Percentiles rank a stretch among this genome's conserved stretches.
Evolutionary conservation across 108 stramenopile genomes (phyloP).

Genomic region (Fragilariopsis cylindrus): DNA sequence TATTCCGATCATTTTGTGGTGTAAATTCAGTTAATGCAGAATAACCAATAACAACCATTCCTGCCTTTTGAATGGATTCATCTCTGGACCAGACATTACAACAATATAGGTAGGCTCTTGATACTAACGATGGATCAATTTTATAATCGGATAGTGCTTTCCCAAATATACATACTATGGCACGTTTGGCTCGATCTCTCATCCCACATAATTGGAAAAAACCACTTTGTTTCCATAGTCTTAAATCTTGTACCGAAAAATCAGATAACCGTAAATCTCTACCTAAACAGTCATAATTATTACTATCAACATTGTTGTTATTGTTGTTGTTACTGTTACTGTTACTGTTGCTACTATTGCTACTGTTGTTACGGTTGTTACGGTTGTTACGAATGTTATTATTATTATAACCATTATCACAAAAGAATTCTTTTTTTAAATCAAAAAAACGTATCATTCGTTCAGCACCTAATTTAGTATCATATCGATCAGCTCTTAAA

Average conservation of each 20-base stretch:
- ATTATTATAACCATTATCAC: not conserved
- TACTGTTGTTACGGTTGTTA: not conserved
- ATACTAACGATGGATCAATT: not conserved
- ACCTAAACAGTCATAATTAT: not conserved
- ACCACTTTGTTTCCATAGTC: slow-evolving; percentile 6
- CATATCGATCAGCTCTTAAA: slow-evolving; percentile 32
- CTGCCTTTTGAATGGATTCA: slow-evolving; percentile 3
- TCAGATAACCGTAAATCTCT: slow-evolving; percentile 8
- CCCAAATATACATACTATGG: not conserved
- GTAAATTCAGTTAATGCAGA: not conserved
- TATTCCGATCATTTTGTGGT: not conserved
- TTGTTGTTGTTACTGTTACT: not conserved
- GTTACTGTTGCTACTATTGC: not conserved
- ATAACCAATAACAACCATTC: slow-evolving; percentile 9
- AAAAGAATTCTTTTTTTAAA: slow-evolving; percentile 31
- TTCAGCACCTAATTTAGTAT: slow-evolving; percentile 24
- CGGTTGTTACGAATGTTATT: not conserved
- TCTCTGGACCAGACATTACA: slow-evolving; percentile 9
- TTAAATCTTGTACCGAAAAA: slow-evolving; percentile 8
- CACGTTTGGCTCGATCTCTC: slow-evolving; percentile 16
- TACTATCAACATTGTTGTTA: not conserved
- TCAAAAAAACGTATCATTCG: slow-evolving; percentile 38
- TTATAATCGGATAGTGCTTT: not conserved
- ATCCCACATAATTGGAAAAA: slow-evolving; percentile 10
- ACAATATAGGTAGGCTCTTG: slow-evolving; percentile 1